Percentiles rank a stretch among this genome's conserved stretches.
Evolutionary conservation across 176 grass and related monocot genomes (phyloP).

Genomic region (Chrysopogon serrulatus): DNA sequence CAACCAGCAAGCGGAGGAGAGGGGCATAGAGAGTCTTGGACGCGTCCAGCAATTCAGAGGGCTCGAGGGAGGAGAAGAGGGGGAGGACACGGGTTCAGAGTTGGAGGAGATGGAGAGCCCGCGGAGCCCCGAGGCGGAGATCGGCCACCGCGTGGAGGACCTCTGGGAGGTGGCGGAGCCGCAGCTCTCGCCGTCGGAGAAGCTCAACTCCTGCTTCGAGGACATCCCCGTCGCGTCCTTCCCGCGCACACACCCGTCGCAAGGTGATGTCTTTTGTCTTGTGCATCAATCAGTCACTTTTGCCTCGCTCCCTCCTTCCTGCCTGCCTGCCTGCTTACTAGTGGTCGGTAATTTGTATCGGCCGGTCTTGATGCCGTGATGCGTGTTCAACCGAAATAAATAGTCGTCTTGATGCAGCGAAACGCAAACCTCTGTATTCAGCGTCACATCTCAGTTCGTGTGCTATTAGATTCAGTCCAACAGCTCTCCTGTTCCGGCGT

Average conservation of each 20-base stretch:
- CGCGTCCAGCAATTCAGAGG: not conserved
- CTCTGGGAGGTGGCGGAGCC: slow-evolving; percentile 91
- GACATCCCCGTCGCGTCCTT: slow-evolving; percentile 78
- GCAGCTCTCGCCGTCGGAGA: slow-evolving; percentile 89
- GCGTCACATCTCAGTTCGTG: not conserved
- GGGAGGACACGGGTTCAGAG: not conserved
- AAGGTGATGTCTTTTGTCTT: slow-evolving; percentile 23
- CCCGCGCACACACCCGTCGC: slow-evolving; percentile 44
- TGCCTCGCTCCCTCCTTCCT: not conserved
- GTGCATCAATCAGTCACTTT: not conserved
- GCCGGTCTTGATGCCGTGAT: not conserved
- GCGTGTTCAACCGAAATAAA: not conserved
- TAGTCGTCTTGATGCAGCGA: not conserved
- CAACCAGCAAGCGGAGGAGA: not conserved
- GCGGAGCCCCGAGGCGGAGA: slow-evolving; percentile 87
- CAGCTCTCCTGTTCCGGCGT: not conserved
- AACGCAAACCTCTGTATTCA: not conserved
- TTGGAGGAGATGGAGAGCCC: slow-evolving; percentile 55
- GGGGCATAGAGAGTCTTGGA: not conserved
- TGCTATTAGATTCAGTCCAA: not conserved
- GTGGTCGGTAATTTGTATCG: not conserved
- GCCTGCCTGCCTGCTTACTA: not conserved
- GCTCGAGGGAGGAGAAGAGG: not conserved
- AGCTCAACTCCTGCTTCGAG: slow-evolving; percentile 97
- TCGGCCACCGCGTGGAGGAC: slow-evolving; percentile 85